These are phyloP conservation scores for Podospora bellae-mahoneyi DNA, from an alignment of 495 filamentous ascomycete species.

Conservation along the genomic window DNA sequence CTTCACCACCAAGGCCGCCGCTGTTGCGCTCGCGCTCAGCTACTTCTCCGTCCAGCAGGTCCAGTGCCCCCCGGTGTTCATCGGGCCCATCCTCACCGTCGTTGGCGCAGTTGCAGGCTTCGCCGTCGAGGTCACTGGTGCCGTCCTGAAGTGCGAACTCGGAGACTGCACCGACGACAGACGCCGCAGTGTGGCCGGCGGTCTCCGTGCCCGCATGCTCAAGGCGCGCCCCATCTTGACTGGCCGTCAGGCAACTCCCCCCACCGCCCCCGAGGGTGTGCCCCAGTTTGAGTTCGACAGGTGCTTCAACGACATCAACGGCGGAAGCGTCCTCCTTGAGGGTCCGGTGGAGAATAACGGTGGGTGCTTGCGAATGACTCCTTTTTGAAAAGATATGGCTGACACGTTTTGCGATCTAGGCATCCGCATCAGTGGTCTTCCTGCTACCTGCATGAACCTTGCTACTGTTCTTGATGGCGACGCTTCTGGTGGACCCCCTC, in stretches of 20 bases:
- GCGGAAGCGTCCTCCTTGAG: background rate
- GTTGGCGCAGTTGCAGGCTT: background rate
- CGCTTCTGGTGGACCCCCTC: background rate
- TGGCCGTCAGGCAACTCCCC: background rate
- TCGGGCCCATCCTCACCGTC: background rate
- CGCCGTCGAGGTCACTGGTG: background rate
- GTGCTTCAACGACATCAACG: slow-evolving; percentile 2
- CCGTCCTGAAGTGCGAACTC: background rate
- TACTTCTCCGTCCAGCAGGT: slow-evolving; percentile 1
- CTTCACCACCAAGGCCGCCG: background rate
- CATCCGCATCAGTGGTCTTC: background rate
- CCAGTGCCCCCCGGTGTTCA: slow-evolving; percentile 1
- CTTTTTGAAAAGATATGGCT: background rate
- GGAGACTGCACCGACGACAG: background rate
- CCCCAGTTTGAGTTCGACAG: slow-evolving; percentile 1
- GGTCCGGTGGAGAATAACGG: slow-evolving; percentile 2
- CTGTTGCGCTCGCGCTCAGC: background rate
- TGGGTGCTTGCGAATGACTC: background rate
- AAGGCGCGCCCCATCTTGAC: background rate
- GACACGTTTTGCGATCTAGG: background rate
- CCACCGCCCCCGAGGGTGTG: background rate
- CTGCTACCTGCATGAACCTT: slow-evolving; percentile 4
- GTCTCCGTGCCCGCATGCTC: background rate
- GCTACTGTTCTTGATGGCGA: slow-evolving; percentile 1
- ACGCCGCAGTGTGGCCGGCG: background rate